A percentile compares a stretch with the other conserved stretches of the same genome.
phyloP scores from a whole-genome alignment of 225 moss, liverwort and hornwort species.

The Asterella californica region DNA sequence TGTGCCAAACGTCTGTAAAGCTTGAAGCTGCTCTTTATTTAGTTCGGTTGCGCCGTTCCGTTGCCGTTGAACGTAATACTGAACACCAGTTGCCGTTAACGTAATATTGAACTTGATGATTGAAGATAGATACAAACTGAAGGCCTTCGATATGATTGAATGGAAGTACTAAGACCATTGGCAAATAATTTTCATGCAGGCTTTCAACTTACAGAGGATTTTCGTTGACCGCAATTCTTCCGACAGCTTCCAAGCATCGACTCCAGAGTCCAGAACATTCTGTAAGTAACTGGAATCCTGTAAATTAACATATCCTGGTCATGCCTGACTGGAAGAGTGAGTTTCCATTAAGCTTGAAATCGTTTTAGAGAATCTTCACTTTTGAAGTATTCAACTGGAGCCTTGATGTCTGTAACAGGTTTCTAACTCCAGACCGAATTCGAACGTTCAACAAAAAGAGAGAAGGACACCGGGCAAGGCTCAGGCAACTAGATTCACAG shows the following conservation, averaged over 20 bases:
- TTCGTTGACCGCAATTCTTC: not conserved
- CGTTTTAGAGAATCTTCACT: not conserved
- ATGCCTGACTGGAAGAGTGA: not conserved
- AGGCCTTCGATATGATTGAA: not conserved
- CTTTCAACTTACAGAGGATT: slow-evolving; percentile 5
- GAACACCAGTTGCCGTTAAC: not conserved
- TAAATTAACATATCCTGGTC: too few relatives aligned
- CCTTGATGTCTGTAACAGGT: not conserved
- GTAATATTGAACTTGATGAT: not conserved
- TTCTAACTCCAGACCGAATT: not conserved
- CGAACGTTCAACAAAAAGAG: slow-evolving; percentile 1
- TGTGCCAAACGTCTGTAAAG: not conserved
- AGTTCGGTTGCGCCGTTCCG: not conserved
- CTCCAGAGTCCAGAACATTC: slow-evolving; percentile 32
- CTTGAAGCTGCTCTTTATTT: not conserved
- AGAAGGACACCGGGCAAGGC: slow-evolving; percentile 14
- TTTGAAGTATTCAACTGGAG: too few relatives aligned
- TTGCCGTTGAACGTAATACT: too few relatives aligned
- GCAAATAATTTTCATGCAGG: not conserved
- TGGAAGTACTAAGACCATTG: too few relatives aligned
- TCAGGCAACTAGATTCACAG: slow-evolving; percentile 29
- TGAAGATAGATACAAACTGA: not conserved
- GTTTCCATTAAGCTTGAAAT: not conserved
- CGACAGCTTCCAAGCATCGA: slow-evolving; percentile 14
- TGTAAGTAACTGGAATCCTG: slow-evolving; percentile 18